A percentile compares a stretch with the other conserved stretches of the same genome.
Conservation (phyloP, 2,329 filamentous ascomycete species). For the Pyrenochaeta sp. region DNA sequence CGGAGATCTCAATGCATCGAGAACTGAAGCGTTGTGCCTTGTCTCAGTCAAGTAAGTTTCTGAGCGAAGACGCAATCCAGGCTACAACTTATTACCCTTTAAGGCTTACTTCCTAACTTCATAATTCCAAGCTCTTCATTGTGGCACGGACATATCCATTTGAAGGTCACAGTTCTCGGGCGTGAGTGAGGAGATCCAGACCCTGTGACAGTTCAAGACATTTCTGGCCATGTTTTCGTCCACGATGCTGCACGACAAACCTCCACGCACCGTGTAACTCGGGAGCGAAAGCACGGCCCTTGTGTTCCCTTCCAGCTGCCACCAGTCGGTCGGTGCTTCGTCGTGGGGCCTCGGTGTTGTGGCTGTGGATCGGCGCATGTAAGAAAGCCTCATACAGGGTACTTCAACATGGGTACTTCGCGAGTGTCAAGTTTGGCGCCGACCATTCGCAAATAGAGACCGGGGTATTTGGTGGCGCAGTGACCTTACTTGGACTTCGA, state of each 20-base stretch:
- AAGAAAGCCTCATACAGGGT: constrained; percentile 6
- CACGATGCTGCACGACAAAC: constrained; percentile 6
- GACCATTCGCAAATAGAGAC: not conserved
- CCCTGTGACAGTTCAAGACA: constrained; percentile 7
- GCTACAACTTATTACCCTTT: too few species aligned
- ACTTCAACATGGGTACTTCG: not conserved
- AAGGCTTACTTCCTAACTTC: not conserved
- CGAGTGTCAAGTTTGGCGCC: not conserved
- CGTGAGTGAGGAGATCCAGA: constrained; percentile 18
- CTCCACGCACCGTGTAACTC: not conserved
- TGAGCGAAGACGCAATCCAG: not conserved
- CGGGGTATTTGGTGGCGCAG: constrained; percentile 5
- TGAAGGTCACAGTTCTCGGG: constrained; percentile 4
- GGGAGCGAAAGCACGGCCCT: constrained; percentile 4
- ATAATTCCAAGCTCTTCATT: not conserved
- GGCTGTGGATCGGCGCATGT: constrained; percentile 3
- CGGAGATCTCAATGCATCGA: not conserved
- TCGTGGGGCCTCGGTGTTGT: constrained; percentile 1
- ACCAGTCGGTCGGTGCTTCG: not conserved
- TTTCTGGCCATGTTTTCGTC: not conserved
- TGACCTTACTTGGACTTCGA: constrained; percentile 2
- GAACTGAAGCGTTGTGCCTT: not conserved
- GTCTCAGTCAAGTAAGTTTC: constrained; percentile 1
- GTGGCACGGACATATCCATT: constrained; percentile 7
- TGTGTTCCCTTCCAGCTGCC: constrained; percentile 2